Conservation (phyloP, 768 basidiomycete species). For the Boletellus ananiceps region DNA sequence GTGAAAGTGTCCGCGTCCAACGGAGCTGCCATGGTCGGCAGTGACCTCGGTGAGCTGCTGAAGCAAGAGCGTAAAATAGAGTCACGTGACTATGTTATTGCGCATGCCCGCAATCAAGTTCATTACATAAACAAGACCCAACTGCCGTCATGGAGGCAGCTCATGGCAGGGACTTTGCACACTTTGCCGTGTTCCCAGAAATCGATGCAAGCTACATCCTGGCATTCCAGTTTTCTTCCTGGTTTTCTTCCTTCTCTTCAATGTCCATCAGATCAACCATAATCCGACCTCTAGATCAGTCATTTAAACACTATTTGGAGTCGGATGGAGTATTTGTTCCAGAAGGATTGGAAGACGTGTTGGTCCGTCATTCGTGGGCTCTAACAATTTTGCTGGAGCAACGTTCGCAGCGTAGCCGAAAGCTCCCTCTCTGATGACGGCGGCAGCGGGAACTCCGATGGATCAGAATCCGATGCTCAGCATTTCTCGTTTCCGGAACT, state of each 20-base stretch:
- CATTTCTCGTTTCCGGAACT: slow-evolving; percentile 75
- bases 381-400: not conserved
- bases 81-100: slow-evolving; percentile 6
- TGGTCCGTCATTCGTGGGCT: slow-evolving; percentile 27
- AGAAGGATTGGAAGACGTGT: slow-evolving; percentile 76
- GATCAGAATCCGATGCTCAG: slow-evolving; percentile 32
- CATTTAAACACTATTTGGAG: slow-evolving; percentile 69
- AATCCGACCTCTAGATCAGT: slow-evolving; percentile 58
- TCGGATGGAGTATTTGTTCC: slow-evolving; percentile 85
- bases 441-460: slow-evolving; percentile 33
- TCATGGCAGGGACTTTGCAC: not conserved
- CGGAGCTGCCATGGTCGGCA: slow-evolving; percentile 11
- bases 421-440: slow-evolving; percentile 61
- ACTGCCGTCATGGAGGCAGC: not conserved
- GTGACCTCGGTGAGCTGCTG: not conserved
- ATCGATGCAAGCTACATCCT: slow-evolving; percentile 51
- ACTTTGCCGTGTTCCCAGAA: slow-evolving; percentile 41
- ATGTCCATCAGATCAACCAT: slow-evolving; percentile 69
- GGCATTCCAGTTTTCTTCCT: slow-evolving; percentile 77
- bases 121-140: too few relatives aligned
- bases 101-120: too few relatives aligned
- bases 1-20: slow-evolving; percentile 38
- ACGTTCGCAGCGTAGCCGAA: slow-evolving; percentile 40
- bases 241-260: slow-evolving; percentile 70
- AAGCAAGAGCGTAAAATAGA: not conserved